Base-by-base conservation (phyloP, 805 yeast species). In the Candida michaelii region DNA sequence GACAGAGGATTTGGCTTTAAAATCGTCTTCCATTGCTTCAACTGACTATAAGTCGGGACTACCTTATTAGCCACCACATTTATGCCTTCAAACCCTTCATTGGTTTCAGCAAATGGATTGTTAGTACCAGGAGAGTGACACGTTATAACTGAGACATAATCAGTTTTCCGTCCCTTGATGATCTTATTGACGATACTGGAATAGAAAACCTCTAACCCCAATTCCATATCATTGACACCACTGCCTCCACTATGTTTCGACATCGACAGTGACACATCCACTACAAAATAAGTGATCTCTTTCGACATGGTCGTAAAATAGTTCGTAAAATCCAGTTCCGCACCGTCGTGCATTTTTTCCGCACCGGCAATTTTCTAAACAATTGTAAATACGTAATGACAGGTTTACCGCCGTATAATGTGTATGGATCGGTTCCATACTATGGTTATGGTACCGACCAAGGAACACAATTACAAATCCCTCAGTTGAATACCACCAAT, bases 241-340 rank as follows among this genome's bases (percentile, higher is more conserved):
- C 14, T 29, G 2, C 32, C 32, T n/a, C 14, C 30, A 6, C 2
- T 17, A 3, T n/a, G 14, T 23, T 18, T 13, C 13, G 18, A 9
- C 40, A 37, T 37, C 15, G 40, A 37, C 40, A 29, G 34, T 14
- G 77, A 69, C 11, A 73, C 60, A 54, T 82, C 87, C 12, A 78
- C 66, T 8, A 80, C 64, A 48, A 74, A 78, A 1, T 66, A 60
- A 0, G 80, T 74, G 24, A 63, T 61, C 40, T 69, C 75, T 51
- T 71, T 63, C 23, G 44, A 44, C 47, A 44, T 44, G 25, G 29
- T 25, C 29, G 29, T 25, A 25, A n/a, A n/a, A 7, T 13, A 5
- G 25, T 31, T 31, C 35, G 35, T 31, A 31, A 21, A n/a, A 27
- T 17, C 18, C 24, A 18, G 12, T 3, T 31, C 11, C 35, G 24